Conservation (phyloP, 169 alveolate species). For the Perkinsus marinus region DNA sequence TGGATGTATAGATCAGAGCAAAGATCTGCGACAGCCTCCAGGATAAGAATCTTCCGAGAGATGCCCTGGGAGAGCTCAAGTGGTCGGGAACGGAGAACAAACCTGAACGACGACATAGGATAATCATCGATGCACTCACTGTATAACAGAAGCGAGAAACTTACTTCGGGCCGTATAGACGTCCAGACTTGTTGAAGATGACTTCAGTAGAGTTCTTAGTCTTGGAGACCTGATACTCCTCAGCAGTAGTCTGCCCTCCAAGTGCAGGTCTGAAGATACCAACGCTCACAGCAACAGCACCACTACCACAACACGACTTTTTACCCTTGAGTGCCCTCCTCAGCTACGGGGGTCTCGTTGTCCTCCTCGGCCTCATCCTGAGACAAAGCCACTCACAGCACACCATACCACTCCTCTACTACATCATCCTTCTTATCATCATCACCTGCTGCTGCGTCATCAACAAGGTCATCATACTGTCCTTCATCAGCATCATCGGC, state of each 20-base stretch:
- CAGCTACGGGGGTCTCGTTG: conserved; percentile 9
- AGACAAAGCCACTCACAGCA: conserved; percentile 3
- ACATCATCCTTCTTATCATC: conserved; percentile 12
- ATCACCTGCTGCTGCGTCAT: conserved; percentile 33
- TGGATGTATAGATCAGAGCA: not conserved
- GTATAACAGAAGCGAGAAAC: no score
- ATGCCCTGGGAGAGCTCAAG: not conserved
- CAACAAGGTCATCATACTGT: conserved; percentile 9
- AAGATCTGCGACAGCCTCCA: not conserved
- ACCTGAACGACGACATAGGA: no score
- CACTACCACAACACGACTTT: not conserved
- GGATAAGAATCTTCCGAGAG: not conserved
- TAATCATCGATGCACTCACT: no score
- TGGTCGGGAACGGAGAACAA: not conserved
- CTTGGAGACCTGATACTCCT: not conserved
- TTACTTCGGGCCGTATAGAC: not conserved
- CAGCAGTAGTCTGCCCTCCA: not conserved
- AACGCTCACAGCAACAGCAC: no score
- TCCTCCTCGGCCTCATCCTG: conserved; percentile 25
- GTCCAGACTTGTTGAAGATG: not conserved
- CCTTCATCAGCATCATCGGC: conserved; percentile 11
- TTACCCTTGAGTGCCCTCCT: conserved; percentile 7
- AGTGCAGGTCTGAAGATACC: not conserved
- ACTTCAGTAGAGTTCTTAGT: not conserved
- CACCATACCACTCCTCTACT: not conserved